Conservation (phyloP, 2,329 filamentous ascomycete genomes). For the Trichoderma atrobrunneum region DNA sequence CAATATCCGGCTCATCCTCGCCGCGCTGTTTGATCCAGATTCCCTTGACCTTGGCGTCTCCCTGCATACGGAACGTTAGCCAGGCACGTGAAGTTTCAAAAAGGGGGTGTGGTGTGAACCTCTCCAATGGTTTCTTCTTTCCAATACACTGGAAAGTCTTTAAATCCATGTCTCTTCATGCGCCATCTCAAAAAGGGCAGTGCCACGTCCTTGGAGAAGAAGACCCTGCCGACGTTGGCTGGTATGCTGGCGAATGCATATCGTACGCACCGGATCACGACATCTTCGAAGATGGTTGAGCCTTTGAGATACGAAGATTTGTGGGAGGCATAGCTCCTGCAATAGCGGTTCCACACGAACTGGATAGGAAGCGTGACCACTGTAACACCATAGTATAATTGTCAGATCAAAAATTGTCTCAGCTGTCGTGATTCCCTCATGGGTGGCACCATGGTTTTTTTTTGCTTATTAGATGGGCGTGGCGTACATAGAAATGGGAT, state of each 20-base stretch:
- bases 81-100: background rate
- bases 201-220: slow-evolving; percentile 72
- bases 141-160: slow-evolving; percentile 63
- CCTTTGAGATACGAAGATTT: slow-evolving; percentile 62
- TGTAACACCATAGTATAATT: slow-evolving; percentile 8
- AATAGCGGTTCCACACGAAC: slow-evolving; percentile 34
- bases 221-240: slow-evolving; percentile 66
- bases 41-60: slow-evolving; percentile 52
- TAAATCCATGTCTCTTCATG: slow-evolving; percentile 68
- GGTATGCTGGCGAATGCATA: slow-evolving; percentile 74
- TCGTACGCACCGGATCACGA: slow-evolving; percentile 73
- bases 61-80: slow-evolving; percentile 22
- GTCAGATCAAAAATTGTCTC: background rate
- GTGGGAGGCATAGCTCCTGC: slow-evolving; percentile 24
- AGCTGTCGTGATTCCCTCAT: background rate
- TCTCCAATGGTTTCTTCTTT: slow-evolving; percentile 42
- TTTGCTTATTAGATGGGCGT: too few relatives aligned
- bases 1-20: slow-evolving; percentile 63
- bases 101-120: slow-evolving; percentile 24
- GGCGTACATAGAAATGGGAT: slow-evolving; percentile 67
- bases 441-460: background rate
- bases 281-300: slow-evolving; percentile 71
- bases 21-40: slow-evolving; percentile 67
- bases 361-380: slow-evolving; percentile 31
- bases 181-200: slow-evolving; percentile 73